Conservation (phyloP, 2,329 filamentous ascomycete genomes). For the Magnaporthales sp. region DNA sequence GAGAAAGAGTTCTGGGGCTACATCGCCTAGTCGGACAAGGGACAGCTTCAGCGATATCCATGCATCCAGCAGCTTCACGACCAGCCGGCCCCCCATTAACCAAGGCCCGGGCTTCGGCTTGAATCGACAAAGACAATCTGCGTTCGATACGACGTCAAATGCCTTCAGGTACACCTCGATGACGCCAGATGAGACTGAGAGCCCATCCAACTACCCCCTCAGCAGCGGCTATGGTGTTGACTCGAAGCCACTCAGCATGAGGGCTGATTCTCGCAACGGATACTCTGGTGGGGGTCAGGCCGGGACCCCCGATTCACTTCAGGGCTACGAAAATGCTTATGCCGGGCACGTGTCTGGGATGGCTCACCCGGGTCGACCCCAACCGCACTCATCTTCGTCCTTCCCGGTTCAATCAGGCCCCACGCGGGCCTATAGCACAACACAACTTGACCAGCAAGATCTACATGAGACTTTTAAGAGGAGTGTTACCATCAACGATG, state of each 20-base stretch:
- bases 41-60: constrained; percentile 34
- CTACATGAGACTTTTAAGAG: constrained; percentile 24
- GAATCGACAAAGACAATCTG: not conserved
- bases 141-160: not conserved
- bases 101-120: constrained; percentile 20
- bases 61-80: constrained; percentile 33
- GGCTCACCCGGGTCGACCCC: constrained; percentile 25
- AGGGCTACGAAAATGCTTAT: constrained; percentile 1
- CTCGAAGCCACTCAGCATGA: not conserved
- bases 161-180: not conserved
- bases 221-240: not conserved
- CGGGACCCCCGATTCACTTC: not conserved
- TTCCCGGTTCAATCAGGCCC: not conserved
- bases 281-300: not conserved
- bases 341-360: not conserved
- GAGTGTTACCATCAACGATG: constrained; percentile 24
- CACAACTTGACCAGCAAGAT: constrained; percentile 28
- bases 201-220: not conserved
- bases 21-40: constrained; percentile 50
- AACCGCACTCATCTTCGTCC: constrained; percentile 20
- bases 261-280: not conserved
- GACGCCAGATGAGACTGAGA: not conserved
- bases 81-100: constrained; percentile 36
- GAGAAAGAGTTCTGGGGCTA: constrained; percentile 38
- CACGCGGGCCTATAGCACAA: constrained; percentile 6